Conservation (phyloP, 2,329 filamentous ascomycete genomes). For the Venturia aucupariae region DNA sequence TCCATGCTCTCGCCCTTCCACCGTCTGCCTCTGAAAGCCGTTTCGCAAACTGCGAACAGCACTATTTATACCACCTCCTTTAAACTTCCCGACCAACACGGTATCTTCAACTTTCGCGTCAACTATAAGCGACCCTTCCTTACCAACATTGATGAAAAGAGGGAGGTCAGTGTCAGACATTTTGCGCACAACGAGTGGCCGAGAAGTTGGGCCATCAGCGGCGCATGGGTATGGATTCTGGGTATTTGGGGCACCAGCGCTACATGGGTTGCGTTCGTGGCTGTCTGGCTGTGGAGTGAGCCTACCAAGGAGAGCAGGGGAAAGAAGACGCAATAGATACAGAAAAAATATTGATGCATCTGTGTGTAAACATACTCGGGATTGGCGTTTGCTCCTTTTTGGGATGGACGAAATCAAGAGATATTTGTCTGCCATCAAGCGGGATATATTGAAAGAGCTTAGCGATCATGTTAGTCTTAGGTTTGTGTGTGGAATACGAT, state of each 20-base stretch:
- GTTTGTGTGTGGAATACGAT: neutral
- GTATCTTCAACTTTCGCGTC: constrained; percentile 96
- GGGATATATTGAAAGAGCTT: constrained; percentile 5
- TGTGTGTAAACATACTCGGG: constrained; percentile 1
- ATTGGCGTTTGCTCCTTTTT: neutral
- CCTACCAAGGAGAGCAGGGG: constrained; percentile 42
- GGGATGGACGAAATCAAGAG: neutral
- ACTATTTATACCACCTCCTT: constrained; percentile 69
- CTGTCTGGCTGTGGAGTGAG: constrained; percentile 75
- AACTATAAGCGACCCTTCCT: constrained; percentile 96
- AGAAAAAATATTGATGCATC: neutral
- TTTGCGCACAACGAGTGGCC: constrained; percentile 97
- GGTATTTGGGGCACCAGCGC: constrained; percentile 76
- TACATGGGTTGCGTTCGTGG: constrained; percentile 78
- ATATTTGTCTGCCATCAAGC: neutral
- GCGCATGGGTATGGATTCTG: constrained; percentile 88
- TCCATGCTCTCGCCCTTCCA: constrained; percentile 98
- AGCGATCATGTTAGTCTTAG: neutral
- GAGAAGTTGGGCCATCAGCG: constrained; percentile 79
- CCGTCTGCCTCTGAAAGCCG: constrained; percentile 61
- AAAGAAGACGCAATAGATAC: constrained; percentile 41
- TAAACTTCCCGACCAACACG: constrained; percentile 87
- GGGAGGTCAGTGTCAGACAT: constrained; percentile 87
- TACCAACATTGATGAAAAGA: constrained; percentile 84
- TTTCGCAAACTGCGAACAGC: constrained; percentile 49